Conservation (phyloP, 495 filamentous ascomycete species). For the Baudoinia panamericana region DNA sequence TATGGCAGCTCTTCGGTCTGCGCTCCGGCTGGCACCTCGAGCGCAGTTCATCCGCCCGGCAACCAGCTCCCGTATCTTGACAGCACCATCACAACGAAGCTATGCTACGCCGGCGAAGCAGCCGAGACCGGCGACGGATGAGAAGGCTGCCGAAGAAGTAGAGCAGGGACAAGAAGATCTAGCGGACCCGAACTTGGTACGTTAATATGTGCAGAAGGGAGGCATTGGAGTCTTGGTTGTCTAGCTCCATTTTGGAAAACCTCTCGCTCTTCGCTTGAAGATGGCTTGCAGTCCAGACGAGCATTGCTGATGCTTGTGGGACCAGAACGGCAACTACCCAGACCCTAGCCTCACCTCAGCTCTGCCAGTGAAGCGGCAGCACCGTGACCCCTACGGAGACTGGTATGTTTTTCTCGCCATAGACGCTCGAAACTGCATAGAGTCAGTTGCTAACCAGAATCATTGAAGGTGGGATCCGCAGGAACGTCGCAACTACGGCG, state of each 20-base stretch:
- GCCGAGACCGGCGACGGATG: constrained; percentile 31
- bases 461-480: constrained; percentile 94
- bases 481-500: constrained; percentile 88
- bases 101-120: constrained; percentile 6
- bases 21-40: constrained; percentile 30
- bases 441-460: no score
- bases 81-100: constrained; percentile 17
- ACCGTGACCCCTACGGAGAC: constrained; percentile 82
- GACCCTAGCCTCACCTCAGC: constrained; percentile 50
- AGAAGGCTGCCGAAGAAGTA: constrained; percentile 7
- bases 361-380: constrained; percentile 57
- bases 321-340: constrained; percentile 87
- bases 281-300: no score
- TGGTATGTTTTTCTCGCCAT: constrained; percentile 6
- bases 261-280: no score
- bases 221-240: no score
- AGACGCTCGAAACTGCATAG: no score
- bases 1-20: constrained; percentile 14
- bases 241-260: no score
- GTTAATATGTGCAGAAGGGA: not conserved
- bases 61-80: constrained; percentile 15
- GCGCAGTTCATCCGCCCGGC: constrained; percentile 11
- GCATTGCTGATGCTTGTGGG: no score
- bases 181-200: constrained; percentile 64
- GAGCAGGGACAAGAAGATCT: constrained; percentile 28